Conservation (phyloP, 2,329 filamentous ascomycete species). For the Graphilbum ipis-grandicollis region DNA sequence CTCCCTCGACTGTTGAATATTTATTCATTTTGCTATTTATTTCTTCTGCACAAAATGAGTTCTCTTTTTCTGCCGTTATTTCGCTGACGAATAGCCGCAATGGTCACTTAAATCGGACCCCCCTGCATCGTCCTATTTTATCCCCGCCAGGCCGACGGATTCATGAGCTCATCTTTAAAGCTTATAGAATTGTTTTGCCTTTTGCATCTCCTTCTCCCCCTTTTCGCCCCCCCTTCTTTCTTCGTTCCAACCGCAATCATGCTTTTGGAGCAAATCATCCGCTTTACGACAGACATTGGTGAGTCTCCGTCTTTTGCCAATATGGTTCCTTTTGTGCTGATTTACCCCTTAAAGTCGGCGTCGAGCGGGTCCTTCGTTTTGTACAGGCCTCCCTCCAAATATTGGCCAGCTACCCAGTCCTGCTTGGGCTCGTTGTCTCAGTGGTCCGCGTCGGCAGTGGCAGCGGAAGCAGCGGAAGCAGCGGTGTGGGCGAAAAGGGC, state of each 20-base stretch:
- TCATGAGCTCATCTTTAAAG: no score
- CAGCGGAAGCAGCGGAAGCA: no score
- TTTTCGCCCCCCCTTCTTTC: background rate
- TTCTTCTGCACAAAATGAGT: no score
- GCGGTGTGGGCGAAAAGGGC: no score
- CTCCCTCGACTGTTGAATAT: no score
- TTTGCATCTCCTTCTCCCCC: background rate
- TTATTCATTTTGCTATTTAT: no score
- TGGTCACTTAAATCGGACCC: no score
- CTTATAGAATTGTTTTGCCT: background rate
- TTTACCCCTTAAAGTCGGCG: conserved; percentile 24
- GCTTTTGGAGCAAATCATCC: conserved; percentile 19
- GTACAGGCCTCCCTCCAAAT: conserved; percentile 34
- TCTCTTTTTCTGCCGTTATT: no score
- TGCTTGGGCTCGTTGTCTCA: conserved; percentile 16
- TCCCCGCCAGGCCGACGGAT: no score
- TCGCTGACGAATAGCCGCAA: no score
- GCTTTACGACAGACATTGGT: conserved; percentile 30
- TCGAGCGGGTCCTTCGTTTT: conserved; percentile 43
- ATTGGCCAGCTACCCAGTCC: conserved; percentile 24
- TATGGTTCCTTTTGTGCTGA: background rate
- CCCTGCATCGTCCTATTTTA: no score
- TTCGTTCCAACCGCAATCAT: background rate
- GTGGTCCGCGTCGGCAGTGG: background rate
- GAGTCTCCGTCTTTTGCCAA: conserved; percentile 8